Conservation (phyloP, 2,329 filamentous ascomycete genomes). For the Falciphora oryzae region DNA sequence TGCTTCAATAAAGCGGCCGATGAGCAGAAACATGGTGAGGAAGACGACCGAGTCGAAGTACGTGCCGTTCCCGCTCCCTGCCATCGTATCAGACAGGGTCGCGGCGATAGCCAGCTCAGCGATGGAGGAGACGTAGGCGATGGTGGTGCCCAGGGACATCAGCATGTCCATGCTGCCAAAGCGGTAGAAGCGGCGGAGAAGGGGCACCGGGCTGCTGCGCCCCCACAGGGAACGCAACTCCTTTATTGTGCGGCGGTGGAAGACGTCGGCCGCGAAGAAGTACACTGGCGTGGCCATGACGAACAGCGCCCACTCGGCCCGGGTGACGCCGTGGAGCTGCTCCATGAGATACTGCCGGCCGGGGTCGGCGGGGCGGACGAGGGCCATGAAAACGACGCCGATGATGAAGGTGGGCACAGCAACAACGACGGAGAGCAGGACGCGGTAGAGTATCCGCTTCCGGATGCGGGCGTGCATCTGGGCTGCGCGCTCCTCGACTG, state of each 20-base stretch:
- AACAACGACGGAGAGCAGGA: conserved; percentile 60
- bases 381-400: conserved; percentile 85
- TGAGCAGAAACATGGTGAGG: conserved; percentile 78
- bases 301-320: conserved; percentile 73
- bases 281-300: conserved; percentile 81
- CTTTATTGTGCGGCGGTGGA: conserved; percentile 73
- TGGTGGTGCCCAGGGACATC: conserved; percentile 80
- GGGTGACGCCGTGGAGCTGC: conserved; percentile 65
- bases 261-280: conserved; percentile 79
- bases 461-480: conserved; percentile 67
- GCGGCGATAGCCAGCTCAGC: conserved; percentile 66
- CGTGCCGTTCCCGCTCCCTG: conserved; percentile 45
- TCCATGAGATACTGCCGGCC: conserved; percentile 62
- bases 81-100: conserved; percentile 33
- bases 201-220: conserved; percentile 63
- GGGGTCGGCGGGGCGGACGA: conserved; percentile 56
- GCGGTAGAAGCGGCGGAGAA: conserved; percentile 74
- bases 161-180: conserved; percentile 97
- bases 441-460: conserved; percentile 59
- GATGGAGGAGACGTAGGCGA: conserved; percentile 80
- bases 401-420: conserved; percentile 81
- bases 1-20: conserved; percentile 68
- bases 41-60: conserved; percentile 96
- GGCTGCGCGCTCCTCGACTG: conserved; percentile 74
- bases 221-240: conserved; percentile 76